Conservation (phyloP, 2,329 filamentous ascomycete species). For the Nigrograna mackinnonii region DNA sequence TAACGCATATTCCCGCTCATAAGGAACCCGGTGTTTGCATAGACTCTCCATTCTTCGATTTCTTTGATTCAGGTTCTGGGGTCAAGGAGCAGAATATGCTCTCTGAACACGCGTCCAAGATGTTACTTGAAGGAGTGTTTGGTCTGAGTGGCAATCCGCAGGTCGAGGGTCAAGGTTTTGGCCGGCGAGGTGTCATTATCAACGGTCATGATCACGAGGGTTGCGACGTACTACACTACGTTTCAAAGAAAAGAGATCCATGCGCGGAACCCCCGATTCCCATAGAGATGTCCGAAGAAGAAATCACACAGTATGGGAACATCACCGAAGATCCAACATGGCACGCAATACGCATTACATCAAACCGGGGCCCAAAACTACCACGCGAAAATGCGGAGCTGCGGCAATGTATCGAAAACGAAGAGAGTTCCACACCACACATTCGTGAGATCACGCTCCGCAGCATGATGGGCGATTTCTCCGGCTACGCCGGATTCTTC, state of each 20-base stretch:
- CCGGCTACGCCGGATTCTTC: slow-evolving; percentile 87
- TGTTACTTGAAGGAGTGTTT: slow-evolving; percentile 81
- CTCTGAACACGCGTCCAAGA: slow-evolving; percentile 67
- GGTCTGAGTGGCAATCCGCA: slow-evolving; percentile 69
- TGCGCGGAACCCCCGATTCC: slow-evolving; percentile 8
- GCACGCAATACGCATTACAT: neutral
- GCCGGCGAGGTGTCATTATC: slow-evolving; percentile 76
- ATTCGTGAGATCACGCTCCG: slow-evolving; percentile 89
- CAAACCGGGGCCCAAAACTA: slow-evolving; percentile 6
- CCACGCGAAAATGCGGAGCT: neutral
- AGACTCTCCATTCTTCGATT: slow-evolving; percentile 82
- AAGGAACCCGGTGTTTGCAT: slow-evolving; percentile 82
- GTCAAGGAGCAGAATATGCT: slow-evolving; percentile 92
- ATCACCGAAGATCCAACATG: neutral
- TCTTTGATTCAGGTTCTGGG: slow-evolving; percentile 68
- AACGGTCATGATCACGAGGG: slow-evolving; percentile 96
- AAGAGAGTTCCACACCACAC: slow-evolving; percentile 54
- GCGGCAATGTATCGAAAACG: neutral
- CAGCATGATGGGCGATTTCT: slow-evolving; percentile 97
- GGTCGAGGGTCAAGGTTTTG: slow-evolving; percentile 64
- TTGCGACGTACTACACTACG: slow-evolving; percentile 84
- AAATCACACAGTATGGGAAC: neutral
- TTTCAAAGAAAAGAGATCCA: slow-evolving; percentile 13
- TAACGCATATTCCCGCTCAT: slow-evolving; percentile 91
- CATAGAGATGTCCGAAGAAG: neutral